Base-by-base conservation (phyloP, 805 yeast genomes). In the Dipodascus geniculatus region DNA sequence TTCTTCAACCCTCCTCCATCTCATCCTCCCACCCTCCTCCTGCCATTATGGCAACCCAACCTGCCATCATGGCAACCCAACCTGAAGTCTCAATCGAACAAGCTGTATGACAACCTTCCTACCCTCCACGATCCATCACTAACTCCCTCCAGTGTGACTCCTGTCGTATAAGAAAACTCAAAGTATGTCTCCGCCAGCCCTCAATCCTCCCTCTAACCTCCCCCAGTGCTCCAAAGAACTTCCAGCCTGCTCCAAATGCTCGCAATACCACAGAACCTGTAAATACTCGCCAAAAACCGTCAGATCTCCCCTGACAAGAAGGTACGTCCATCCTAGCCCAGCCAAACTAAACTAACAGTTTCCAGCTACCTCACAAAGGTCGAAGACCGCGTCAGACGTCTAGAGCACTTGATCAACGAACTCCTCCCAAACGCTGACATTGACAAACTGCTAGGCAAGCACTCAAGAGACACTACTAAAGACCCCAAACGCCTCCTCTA, bases 101-200 rank as follows among this genome's bases (percentile, higher is more conserved):
- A 38, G 44, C 44, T 38, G 44, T 38, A 38, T 6, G 44, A 6
- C 44, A n/a, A 6, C 20, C 14, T n/a, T n/a, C n/a, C n/a, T n/a
- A n/a, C n/a, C n/a, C n/a, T n/a, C n/a, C n/a, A n/a, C n/a, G n/a
- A n/a, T n/a, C n/a, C n/a, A n/a, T n/a, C n/a, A n/a, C n/a, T n/a
- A n/a, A n/a, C n/a, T n/a, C n/a, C n/a, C n/a, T n/a, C n/a, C n/a
- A 65, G 75, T 87, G 96, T 67, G 96, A 87, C 66, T 81, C 90
- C 2, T 87, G 96, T 65, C 77, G 96, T 38, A 78, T 81, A 59
- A 74, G 93, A 53, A 87, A 87, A 68, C 74, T 87, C 56, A 83
- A 82, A 60, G 65, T 61, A 54, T 20, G 60, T 47, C 48, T 23
- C 17, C 14, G 14, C 31, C n/a, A 44, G 16, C 16, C n/a, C 19